Evolutionary conservation across 768 basidiomycete genomes (phyloP).

Genomic region (Suillus americanus): DNA sequence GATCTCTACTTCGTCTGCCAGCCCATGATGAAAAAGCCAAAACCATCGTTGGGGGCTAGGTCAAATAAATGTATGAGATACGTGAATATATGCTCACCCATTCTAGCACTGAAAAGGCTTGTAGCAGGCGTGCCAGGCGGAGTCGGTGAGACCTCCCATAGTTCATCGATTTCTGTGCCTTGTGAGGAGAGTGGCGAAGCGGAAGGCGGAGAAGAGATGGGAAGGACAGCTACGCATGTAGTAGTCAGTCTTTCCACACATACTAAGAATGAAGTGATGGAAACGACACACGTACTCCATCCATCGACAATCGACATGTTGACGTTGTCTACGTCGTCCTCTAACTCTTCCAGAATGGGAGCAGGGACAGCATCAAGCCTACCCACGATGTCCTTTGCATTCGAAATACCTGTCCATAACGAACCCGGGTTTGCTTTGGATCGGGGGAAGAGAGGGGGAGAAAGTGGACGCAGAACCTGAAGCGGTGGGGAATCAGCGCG

Average conservation of each 20-base stretch:
- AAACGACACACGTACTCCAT: conserved; percentile 50
- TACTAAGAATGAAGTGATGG: background rate
- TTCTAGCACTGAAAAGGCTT: conserved; percentile 42
- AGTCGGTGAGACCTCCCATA: conserved; percentile 46
- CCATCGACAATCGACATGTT: conserved; percentile 63
- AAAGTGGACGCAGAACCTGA: conserved; percentile 26
- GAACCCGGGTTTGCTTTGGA: background rate
- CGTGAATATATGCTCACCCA: conserved; percentile 40
- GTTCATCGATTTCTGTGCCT: conserved; percentile 50
- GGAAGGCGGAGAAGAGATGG: conserved; percentile 42
- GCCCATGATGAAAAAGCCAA: conserved; percentile 5
- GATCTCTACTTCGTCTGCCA: conserved; percentile 50
- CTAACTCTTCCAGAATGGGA: conserved; percentile 36
- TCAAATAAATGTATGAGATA: conserved; percentile 1
- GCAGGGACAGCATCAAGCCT: conserved; percentile 23
- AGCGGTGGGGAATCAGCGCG: conserved; percentile 28
- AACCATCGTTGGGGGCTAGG: conserved; percentile 1
- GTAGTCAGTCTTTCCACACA: conserved; percentile 33
- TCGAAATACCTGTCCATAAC: conserved; percentile 10
- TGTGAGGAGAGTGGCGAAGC: conserved; percentile 33
- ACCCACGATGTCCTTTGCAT: conserved; percentile 27
- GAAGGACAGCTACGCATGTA: conserved; percentile 27
- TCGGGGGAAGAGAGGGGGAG: conserved; percentile 49
- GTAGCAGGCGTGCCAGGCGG: conserved; percentile 45
- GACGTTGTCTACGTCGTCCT: conserved; percentile 43